Percentiles rank a stretch among this genome's conserved stretches.
Conservation (phyloP, 768 basidiomycete genomes). For the Fistulinella prunicolor region DNA sequence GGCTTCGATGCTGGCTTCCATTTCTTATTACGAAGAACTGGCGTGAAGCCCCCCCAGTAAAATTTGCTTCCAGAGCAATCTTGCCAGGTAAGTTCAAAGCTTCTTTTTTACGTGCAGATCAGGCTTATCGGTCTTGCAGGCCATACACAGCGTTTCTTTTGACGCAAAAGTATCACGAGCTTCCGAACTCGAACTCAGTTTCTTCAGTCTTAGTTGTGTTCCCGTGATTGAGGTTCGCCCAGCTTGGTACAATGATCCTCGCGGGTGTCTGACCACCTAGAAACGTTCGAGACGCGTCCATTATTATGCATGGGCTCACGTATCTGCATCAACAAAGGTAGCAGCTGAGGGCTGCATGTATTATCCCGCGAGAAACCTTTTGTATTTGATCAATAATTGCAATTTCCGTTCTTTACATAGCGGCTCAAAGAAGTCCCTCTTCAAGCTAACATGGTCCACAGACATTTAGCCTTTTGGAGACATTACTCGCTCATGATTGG, state of each 20-base stretch:
- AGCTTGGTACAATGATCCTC: no score
- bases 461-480: neutral
- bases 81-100: neutral
- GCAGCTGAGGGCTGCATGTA: no score
- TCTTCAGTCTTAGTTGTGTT: no score
- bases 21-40: neutral
- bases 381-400: no score
- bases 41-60: neutral
- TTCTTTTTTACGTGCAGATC: neutral
- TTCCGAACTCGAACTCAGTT: neutral
- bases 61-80: neutral
- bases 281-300: neutral
- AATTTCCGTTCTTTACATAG: neutral
- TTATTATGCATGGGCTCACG: neutral
- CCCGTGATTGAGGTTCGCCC: no score
- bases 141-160: neutral
- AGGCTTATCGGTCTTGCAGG: neutral
- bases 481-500: neutral
- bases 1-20: neutral
- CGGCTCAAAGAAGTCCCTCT: neutral
- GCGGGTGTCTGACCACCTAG: neutral
- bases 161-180: no score
- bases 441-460: neutral
- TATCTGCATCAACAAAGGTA: neutral
- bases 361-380: no score